phyloP scores from a whole-genome alignment of 371 early-diverging fungal genomes.

The Coelomomyces lativittatus region DNA sequence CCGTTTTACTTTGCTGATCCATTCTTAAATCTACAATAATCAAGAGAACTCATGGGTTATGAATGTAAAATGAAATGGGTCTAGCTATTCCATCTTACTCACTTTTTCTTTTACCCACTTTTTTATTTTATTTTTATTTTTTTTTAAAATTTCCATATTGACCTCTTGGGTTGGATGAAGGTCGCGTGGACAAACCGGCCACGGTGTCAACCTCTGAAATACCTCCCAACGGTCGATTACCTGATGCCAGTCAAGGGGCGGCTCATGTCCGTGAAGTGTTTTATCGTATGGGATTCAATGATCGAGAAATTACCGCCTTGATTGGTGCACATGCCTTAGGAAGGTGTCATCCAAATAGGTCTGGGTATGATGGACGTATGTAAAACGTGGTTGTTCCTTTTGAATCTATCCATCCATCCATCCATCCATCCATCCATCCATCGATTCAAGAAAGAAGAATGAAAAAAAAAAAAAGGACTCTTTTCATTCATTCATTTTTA shows the following conservation, averaged over 20 bases:
- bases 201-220: slow-evolving; percentile 16
- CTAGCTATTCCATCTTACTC: background rate
- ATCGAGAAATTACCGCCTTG: slow-evolving; percentile 84
- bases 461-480: no score
- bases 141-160: no score
- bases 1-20: no score
- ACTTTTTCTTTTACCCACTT: background rate
- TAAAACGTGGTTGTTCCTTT: background rate
- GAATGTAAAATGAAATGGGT: no score
- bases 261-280: slow-evolving; percentile 62
- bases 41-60: no score
- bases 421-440: background rate
- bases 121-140: background rate
- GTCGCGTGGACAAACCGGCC: slow-evolving; percentile 47
- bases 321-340: slow-evolving; percentile 89
- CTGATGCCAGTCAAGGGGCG: slow-evolving; percentile 62
- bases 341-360: slow-evolving; percentile 72
- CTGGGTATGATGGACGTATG: slow-evolving; percentile 66
- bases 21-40: no score
- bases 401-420: background rate
- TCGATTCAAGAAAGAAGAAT: no score
- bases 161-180: no score
- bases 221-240: slow-evolving; percentile 80
- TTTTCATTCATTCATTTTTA: background rate
- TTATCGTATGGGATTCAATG: slow-evolving; percentile 86